Evolutionary conservation across 2,329 filamentous ascomycete species (phyloP).

Genomic region (Pseudogymnoascus sp.): DNA sequence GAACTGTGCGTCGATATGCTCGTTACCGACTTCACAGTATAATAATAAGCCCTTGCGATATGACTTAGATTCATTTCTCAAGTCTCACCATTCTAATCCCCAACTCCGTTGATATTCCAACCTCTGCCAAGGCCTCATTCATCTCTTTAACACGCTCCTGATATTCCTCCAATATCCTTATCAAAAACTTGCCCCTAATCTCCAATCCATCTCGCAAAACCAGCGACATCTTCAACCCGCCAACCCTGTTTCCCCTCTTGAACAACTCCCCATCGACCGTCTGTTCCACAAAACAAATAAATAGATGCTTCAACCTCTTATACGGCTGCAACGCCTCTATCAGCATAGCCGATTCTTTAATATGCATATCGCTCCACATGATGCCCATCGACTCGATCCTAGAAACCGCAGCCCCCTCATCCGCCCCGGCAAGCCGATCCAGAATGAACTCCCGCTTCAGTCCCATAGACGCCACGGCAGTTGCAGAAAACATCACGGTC

Average conservation of each 20-base stretch:
- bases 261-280: not conserved
- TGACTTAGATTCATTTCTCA: not conserved
- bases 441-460: not conserved
- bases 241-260: not conserved
- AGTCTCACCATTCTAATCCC: not conserved
- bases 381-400: not conserved
- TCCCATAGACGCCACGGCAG: not conserved
- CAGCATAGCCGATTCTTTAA: not conserved
- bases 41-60: not conserved
- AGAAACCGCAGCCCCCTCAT: not conserved
- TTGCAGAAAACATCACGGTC: not conserved
- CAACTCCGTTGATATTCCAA: not conserved
- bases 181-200: not conserved
- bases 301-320: not conserved
- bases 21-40: not conserved
- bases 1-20: not conserved
- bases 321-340: not conserved
- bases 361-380: conserved; percentile 1
- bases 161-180: not conserved
- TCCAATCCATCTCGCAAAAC: not conserved
- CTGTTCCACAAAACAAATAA: not conserved
- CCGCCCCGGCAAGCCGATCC: not conserved
- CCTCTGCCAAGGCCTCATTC: not conserved
- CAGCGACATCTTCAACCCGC: not conserved
- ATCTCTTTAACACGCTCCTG: not conserved